Conservation (phyloP, 2,329 filamentous ascomycete genomes). For the Pestalotiopsis sp. region DNA sequence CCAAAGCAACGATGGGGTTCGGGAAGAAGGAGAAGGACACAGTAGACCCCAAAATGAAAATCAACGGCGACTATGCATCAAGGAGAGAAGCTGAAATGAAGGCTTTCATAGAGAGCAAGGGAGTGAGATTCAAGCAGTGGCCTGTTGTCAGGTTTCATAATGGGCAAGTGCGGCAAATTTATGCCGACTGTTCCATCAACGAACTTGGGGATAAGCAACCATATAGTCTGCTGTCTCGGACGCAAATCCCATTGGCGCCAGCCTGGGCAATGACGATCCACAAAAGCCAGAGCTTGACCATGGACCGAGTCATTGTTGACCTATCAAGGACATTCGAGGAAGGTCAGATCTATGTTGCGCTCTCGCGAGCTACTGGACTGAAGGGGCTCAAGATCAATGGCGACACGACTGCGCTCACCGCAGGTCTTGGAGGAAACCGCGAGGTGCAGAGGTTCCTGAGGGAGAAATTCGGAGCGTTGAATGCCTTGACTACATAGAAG, state of each 20-base stretch:
- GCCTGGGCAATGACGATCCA: constrained; percentile 68
- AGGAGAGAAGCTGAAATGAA: constrained; percentile 38
- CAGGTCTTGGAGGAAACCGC: constrained; percentile 31
- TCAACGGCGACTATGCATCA: constrained; percentile 38
- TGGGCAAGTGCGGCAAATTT: constrained; percentile 44
- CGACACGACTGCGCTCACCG: constrained; percentile 24
- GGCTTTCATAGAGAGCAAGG: constrained; percentile 34
- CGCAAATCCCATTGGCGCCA: constrained; percentile 60
- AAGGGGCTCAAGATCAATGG: constrained; percentile 45
- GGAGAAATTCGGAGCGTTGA: constrained; percentile 33
- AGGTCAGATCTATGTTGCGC: constrained; percentile 65
- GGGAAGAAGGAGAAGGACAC: constrained; percentile 13
- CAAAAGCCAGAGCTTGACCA: constrained; percentile 64
- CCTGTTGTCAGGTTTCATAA: constrained; percentile 57
- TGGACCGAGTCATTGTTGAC: constrained; percentile 60
- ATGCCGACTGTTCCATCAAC: constrained; percentile 50
- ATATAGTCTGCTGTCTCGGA: constrained; percentile 52
- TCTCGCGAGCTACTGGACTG: constrained; percentile 56
- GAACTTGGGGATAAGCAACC: constrained; percentile 47
- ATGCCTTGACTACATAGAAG: constrained; percentile 8
- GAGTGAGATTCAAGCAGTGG: constrained; percentile 38
- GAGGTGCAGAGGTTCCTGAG: constrained; percentile 36
- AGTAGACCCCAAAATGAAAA: constrained; percentile 12
- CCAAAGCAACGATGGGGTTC: constrained; percentile 19
- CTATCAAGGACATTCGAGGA: constrained; percentile 53